Evolutionary conservation across 2,329 filamentous ascomycete genomes (phyloP).

Genomic region (Phialophora chinensis): DNA sequence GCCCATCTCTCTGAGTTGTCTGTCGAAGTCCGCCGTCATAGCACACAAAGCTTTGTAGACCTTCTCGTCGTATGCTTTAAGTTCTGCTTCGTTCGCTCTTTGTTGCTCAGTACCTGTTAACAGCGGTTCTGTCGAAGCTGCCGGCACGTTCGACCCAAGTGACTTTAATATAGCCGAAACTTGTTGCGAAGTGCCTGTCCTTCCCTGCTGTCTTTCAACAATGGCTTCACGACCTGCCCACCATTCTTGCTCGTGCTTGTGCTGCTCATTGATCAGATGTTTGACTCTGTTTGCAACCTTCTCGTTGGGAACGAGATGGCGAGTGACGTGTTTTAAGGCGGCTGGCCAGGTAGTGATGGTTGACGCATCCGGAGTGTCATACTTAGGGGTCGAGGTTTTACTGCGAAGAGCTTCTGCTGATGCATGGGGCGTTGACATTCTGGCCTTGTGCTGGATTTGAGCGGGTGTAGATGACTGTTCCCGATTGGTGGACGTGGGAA

Average conservation of each 20-base stretch:
- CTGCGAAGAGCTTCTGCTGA: conserved; percentile 15
- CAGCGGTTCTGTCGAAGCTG: conserved; percentile 6
- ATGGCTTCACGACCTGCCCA: conserved; percentile 60
- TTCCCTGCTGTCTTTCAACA: conserved; percentile 57
- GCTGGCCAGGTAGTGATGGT: conserved; percentile 59
- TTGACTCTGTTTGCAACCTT: conserved; percentile 53
- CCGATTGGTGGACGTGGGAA: conserved; percentile 21
- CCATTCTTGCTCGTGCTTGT: conserved; percentile 68
- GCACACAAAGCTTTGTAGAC: conserved; percentile 64
- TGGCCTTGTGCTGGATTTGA: conserved; percentile 2
- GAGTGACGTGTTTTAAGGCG: conserved; percentile 59
- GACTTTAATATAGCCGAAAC: conserved; percentile 59
- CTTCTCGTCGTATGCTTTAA: conserved; percentile 65
- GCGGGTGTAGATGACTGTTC: conserved; percentile 14
- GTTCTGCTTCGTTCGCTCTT: conserved; percentile 58
- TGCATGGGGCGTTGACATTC: background rate
- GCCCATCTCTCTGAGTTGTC: conserved; percentile 62
- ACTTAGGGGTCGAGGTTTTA: conserved; percentile 28
- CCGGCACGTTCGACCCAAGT: conserved; percentile 35
- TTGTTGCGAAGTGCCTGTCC: conserved; percentile 60
- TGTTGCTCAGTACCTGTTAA: conserved; percentile 19
- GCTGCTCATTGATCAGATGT: conserved; percentile 67
- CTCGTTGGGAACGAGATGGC: conserved; percentile 54
- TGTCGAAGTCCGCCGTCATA: conserved; percentile 65
- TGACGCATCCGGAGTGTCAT: conserved; percentile 47